Conservation (phyloP, 139 green algal species). For the Chlamydomonas sphaeroides region DNA sequence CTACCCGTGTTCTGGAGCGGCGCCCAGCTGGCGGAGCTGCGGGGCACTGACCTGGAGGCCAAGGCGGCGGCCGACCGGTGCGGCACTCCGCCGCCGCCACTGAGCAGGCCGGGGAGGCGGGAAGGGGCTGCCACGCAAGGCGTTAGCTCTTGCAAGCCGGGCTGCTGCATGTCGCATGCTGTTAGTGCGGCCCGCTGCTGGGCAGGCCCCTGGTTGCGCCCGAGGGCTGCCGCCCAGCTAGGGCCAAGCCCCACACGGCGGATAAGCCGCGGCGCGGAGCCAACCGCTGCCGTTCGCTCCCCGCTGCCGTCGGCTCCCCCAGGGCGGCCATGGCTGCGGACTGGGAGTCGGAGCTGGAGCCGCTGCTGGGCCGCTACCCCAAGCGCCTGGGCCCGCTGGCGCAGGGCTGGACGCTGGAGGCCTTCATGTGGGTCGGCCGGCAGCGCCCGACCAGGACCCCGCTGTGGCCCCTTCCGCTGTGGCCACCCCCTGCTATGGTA, state of each 20-base stretch:
- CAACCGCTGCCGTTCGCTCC: neutral
- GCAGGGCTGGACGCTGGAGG: neutral
- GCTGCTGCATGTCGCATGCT: too few species aligned
- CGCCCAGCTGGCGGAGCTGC: slow-evolving; percentile 59
- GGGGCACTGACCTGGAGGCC: slow-evolving; percentile 67
- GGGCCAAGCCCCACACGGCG: neutral
- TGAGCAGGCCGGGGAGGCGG: too few species aligned
- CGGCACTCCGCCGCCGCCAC: neutral
- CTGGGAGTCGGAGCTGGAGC: slow-evolving; percentile 27
- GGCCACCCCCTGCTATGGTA: too few species aligned
- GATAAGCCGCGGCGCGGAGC: too few species aligned
- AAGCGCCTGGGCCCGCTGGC: neutral
- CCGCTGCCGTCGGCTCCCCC: too few species aligned
- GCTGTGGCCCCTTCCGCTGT: too few species aligned
- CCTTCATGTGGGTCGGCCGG: slow-evolving; percentile 13
- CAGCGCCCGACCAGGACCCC: too few species aligned
- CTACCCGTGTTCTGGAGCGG: slow-evolving; percentile 81
- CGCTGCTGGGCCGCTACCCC: slow-evolving; percentile 28
- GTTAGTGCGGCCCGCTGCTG: too few species aligned
- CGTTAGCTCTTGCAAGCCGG: too few species aligned
- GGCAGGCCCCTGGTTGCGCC: too few species aligned
- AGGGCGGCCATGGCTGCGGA: slow-evolving; percentile 27
- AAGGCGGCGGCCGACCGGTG: slow-evolving; percentile 61
- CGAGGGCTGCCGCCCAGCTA: too few species aligned
- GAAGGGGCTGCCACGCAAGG: too few species aligned